These are phyloP conservation scores for Pichia membranifaciens DNA, from an alignment of 805 yeast genomes.

Conservation along the genomic window DNA sequence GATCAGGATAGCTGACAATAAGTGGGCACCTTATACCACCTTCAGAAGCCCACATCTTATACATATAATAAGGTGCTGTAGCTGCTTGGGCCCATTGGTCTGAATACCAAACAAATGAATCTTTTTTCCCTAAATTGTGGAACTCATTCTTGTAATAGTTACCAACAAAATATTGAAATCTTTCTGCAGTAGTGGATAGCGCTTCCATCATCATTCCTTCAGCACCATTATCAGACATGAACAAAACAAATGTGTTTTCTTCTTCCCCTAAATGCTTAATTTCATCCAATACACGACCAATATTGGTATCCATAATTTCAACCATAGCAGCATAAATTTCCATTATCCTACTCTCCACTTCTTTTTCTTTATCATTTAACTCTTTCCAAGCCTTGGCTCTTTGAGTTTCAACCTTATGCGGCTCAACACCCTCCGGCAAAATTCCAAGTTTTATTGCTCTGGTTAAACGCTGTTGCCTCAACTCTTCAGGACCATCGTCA, in stretches of 20 bases:
- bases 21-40: constrained; percentile 58
- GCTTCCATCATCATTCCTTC: constrained; percentile 57
- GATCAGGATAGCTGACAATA: constrained; percentile 40
- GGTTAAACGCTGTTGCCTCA: constrained; percentile 35
- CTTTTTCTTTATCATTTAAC: constrained; percentile 33
- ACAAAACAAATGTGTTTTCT: constrained; percentile 51
- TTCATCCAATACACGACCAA: constrained; percentile 43
- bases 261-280: constrained; percentile 39
- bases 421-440: constrained; percentile 37
- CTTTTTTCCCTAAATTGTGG: constrained; percentile 43
- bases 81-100: constrained; percentile 62
- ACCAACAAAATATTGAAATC: constrained; percentile 25
- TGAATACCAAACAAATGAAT: constrained; percentile 47
- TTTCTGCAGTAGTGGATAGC: constrained; percentile 36
- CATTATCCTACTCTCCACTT: constrained; percentile 40
- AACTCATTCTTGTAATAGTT: constrained; percentile 37
- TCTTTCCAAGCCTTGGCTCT: constrained; percentile 40
- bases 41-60: constrained; percentile 53
- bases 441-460: constrained; percentile 42
- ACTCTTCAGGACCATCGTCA: constrained; percentile 42
- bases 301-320: constrained; percentile 44
- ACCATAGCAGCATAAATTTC: constrained; percentile 63
- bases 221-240: constrained; percentile 63
- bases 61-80: constrained; percentile 50
- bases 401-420: constrained; percentile 40